Evolutionary conservation across 805 yeast genomes (phyloP), one percentile per base, ranked within the genome.

Genomic region (Maudiozyma saulgeensis): DNA sequence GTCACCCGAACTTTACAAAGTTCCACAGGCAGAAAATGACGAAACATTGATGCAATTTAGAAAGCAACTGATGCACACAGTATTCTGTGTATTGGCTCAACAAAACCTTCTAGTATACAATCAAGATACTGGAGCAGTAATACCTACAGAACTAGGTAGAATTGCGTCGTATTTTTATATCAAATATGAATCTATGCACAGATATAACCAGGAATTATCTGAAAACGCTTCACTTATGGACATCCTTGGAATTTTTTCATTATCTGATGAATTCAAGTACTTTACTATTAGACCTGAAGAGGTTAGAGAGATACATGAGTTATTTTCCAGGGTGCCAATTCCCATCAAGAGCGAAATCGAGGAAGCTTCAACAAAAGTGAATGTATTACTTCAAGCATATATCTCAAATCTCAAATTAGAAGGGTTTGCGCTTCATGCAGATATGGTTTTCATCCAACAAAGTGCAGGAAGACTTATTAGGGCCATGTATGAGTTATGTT

Each of bases 381-480:
- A 82, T 55, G 79, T 88, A 7, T 66, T 93, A 37, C 68, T 93
- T 12, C 99, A 93, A 61, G 78, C 96, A 0, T 88, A 86, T 58
- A 86, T 93, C n/a, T 85, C 96, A 1, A 68, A 82, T 37, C 69
- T 90, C 23, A 69, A 73, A 9, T 70, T 93, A 16, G 93, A 85
- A 0, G 98, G 98, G 0, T 87, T 87, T 69, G 96, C 97, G 0
- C 68, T 95, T 52, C 80, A 84, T 76, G 81, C 96, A 0, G 99
- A 93, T 69, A 88, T 90, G 96, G 75, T 87, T 3, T 93, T 87
- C 62, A 80, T 93, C 40, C 85, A 93, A 0, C 98, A 93, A 65
- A 87, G 95, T 40, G 97, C 96, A 0, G 91, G 95, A 3, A 76
- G 99, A 61, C 66, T 93, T 38, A 71, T 90, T 49, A 70, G 97